A percentile compares a stretch with the other conserved stretches of the same genome.
phyloP scores from a whole-genome alignment of 2,329 filamentous ascomycete species.

The Gnomoniopsis smithogilvyi region DNA sequence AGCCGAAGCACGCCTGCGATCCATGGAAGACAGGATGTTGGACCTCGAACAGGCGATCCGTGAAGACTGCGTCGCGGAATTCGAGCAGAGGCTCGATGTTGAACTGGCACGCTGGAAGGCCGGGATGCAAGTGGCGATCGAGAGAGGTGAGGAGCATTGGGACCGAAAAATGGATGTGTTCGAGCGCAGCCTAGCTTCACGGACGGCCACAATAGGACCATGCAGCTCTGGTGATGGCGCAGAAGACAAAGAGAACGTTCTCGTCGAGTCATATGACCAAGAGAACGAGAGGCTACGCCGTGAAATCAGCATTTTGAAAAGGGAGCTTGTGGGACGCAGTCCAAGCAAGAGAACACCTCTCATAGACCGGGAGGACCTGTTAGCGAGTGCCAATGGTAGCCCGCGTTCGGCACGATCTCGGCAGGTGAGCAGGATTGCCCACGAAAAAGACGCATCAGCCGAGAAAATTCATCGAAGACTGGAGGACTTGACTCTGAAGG shows the following conservation, averaged over 20 bases:
- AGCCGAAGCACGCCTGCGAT: conserved; percentile 69
- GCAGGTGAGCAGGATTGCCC: conserved; percentile 3
- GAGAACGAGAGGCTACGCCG: conserved; percentile 69
- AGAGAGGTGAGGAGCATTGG: conserved; percentile 78
- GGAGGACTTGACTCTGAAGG: conserved; percentile 48
- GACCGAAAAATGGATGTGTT: conserved; percentile 74
- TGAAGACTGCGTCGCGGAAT: conserved; percentile 84
- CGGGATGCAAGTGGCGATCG: conserved; percentile 73
- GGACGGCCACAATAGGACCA: conserved; percentile 43
- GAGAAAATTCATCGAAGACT: conserved; percentile 42
- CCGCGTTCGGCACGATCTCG: neutral
- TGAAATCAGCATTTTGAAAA: conserved; percentile 62
- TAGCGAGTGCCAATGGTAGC: conserved; percentile 14
- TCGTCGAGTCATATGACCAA: conserved; percentile 62
- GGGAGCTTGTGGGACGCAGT: conserved; percentile 62
- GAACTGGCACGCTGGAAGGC: conserved; percentile 81
- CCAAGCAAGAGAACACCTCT: conserved; percentile 59
- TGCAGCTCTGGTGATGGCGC: conserved; percentile 42
- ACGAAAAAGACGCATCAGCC: conserved; percentile 15
- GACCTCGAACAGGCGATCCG: conserved; percentile 79
- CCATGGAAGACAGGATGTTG: conserved; percentile 62
- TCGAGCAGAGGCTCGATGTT: conserved; percentile 71
- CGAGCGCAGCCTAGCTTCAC: conserved; percentile 47
- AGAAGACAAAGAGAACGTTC: conserved; percentile 58
- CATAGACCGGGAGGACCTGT: conserved; percentile 49